A percentile compares a stretch with the other conserved stretches of the same genome.
Evolutionary conservation across 805 yeast species (phyloP).

Genomic region (Candida khao-thaluensis): DNA sequence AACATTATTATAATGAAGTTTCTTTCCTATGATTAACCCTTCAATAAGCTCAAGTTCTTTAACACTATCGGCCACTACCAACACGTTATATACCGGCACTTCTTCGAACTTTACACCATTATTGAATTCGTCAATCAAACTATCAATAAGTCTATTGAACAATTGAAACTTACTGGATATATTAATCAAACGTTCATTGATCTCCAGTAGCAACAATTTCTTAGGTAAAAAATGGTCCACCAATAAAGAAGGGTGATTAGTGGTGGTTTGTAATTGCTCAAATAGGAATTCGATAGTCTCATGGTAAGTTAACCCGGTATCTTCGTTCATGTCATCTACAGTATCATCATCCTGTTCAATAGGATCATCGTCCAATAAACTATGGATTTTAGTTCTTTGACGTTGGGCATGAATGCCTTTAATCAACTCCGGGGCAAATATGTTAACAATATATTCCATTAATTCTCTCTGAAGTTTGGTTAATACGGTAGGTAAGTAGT

Average conservation of each 20-base stretch:
- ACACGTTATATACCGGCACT: conserved; percentile 18
- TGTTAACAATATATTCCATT: conserved; percentile 30
- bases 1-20: conserved; percentile 60
- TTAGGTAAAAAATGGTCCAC: conserved; percentile 79
- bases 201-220: conserved; percentile 62
- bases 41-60: conserved; percentile 79
- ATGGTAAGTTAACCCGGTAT: conserved; percentile 8
- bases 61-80: conserved; percentile 57
- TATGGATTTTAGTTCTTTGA: conserved; percentile 37
- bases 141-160: conserved; percentile 50
- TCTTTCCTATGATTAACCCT: conserved; percentile 72
- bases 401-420: conserved; percentile 22
- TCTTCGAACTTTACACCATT: conserved; percentile 19
- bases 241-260: conserved; percentile 66
- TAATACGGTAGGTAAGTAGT: conserved; percentile 35
- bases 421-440: conserved; percentile 27
- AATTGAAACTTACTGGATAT: conserved; percentile 61
- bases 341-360: conserved; percentile 1
- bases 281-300: conserved; percentile 44
- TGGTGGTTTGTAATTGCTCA: conserved; percentile 48
- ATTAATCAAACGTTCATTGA: conserved; percentile 51
- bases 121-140: conserved; percentile 19
- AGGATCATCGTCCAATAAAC: conserved; percentile 24
- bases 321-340: background rate
- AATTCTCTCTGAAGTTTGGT: conserved; percentile 36